Percentiles rank a stretch among this genome's conserved stretches.
These are phyloP conservation scores for Parachaetomium inaequale DNA, from an alignment of 495 filamentous ascomycete species.

Conservation along the genomic window DNA sequence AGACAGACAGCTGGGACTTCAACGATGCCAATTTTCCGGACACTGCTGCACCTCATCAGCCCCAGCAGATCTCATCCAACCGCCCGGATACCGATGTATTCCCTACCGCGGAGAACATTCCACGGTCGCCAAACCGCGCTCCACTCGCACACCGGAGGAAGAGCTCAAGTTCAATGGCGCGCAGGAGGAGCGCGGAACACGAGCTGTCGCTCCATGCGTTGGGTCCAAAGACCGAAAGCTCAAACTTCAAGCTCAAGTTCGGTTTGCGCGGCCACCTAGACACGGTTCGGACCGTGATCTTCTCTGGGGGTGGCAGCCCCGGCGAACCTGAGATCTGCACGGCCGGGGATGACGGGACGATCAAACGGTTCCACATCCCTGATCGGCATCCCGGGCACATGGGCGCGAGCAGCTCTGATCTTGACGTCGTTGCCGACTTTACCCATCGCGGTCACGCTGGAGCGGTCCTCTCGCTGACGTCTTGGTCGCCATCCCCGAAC, in stretches of 20 bases:
- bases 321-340: conserved; percentile 96
- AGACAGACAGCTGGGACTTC: conserved; percentile 88
- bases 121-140: conserved; percentile 75
- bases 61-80: conserved; percentile 44
- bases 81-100: conserved; percentile 81
- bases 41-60: conserved; percentile 36
- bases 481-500: conserved; percentile 77
- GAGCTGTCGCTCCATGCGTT: conserved; percentile 48
- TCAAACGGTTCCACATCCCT: conserved; percentile 96
- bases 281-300: conserved; percentile 87
- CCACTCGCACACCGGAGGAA: conserved; percentile 73
- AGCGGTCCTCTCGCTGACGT: conserved; percentile 80
- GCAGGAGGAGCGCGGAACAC: conserved; percentile 55
- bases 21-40: conserved; percentile 63
- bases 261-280: conserved; percentile 90
- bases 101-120: conserved; percentile 73
- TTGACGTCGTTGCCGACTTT: conserved; percentile 89
- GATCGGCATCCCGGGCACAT: conserved; percentile 56
- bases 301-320: conserved; percentile 90
- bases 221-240: conserved; percentile 54
- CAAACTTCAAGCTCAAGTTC: conserved; percentile 86
- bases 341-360: conserved; percentile 87
- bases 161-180: conserved; percentile 61
- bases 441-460: conserved; percentile 91
- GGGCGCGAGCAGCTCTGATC: conserved; percentile 56